Percentiles rank a stretch among this genome's conserved stretches.
These are phyloP conservation scores for Geosmithia morbida DNA, from an alignment of 2,329 filamentous ascomycete species.

Conservation along the genomic window DNA sequence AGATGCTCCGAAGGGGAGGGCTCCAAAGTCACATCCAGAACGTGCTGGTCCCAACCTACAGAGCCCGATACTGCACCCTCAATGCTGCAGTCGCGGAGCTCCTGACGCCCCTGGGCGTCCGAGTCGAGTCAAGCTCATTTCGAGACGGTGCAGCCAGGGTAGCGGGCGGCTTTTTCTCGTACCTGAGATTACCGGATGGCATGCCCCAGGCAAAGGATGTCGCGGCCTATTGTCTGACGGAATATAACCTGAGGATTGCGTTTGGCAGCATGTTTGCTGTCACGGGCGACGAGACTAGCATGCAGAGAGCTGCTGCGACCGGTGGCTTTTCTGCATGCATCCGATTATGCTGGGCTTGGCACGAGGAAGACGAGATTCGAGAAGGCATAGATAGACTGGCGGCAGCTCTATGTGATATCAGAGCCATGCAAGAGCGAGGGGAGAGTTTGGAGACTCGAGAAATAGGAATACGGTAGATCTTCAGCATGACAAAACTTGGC, in stretches of 20 bases:
- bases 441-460: background rate
- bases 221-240: background rate
- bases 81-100: slow-evolving; percentile 5
- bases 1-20: slow-evolving; percentile 7
- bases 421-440: background rate
- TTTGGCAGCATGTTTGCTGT: background rate
- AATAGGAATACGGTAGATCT: background rate
- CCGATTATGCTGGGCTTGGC: background rate
- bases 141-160: too few species aligned
- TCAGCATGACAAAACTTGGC: too few species aligned
- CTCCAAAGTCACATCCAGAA: slow-evolving; percentile 8
- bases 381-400: background rate
- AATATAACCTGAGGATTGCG: background rate
- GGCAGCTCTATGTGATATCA: background rate
- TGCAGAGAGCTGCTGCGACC: background rate
- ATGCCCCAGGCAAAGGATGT: background rate
- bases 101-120: slow-evolving; percentile 5
- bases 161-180: background rate
- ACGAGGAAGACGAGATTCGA: background rate
- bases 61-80: slow-evolving; percentile 6
- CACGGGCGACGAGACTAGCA: background rate
- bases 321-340: background rate
- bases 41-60: slow-evolving; percentile 7
- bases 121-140: background rate
- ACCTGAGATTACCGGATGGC: background rate